Evolutionary conservation across 1,139 yeast species (phyloP).

Genomic region (Sugiyamaella xylanicola): DNA sequence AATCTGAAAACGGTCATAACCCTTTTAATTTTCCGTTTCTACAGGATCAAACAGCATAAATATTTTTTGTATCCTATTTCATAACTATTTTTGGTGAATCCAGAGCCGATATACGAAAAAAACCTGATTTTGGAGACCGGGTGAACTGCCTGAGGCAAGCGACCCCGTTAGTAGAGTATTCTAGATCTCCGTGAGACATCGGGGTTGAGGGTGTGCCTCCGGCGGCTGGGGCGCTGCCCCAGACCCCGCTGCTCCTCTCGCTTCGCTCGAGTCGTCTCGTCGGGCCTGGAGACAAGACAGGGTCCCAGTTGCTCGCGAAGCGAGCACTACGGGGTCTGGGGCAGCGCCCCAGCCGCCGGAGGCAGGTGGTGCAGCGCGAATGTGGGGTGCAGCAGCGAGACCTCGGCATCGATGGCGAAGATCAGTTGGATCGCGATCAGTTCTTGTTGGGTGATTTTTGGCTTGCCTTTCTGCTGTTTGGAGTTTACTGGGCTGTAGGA

Average conservation of each 20-base stretch:
- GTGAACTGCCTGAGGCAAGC: neutral
- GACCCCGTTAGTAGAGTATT: neutral
- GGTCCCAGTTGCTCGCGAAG: neutral
- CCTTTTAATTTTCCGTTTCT: too few relatives aligned
- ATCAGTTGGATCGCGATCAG: neutral
- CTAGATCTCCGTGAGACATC: neutral
- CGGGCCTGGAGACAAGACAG: too few relatives aligned
- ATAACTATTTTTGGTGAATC: too few relatives aligned
- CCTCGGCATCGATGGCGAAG: neutral
- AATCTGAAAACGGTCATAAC: too few relatives aligned
- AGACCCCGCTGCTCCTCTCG: neutral
- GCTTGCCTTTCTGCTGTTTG: neutral
- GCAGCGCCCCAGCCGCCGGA: constrained; percentile 2
- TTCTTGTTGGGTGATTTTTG: neutral
- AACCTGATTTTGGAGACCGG: neutral
- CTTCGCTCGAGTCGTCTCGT: neutral
- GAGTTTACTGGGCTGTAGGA: neutral
- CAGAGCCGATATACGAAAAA: too few relatives aligned
- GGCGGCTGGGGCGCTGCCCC: neutral
- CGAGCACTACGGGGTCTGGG: constrained; percentile 1
- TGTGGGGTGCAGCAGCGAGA: neutral
- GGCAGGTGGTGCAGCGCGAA: neutral
- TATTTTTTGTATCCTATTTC: too few relatives aligned
- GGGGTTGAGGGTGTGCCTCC: neutral
- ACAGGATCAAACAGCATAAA: too few relatives aligned